Percentiles rank a stretch among this genome's conserved stretches.
phyloP scores from a whole-genome alignment of 306 rosid species.

The Cicer cuneatum region DNA sequence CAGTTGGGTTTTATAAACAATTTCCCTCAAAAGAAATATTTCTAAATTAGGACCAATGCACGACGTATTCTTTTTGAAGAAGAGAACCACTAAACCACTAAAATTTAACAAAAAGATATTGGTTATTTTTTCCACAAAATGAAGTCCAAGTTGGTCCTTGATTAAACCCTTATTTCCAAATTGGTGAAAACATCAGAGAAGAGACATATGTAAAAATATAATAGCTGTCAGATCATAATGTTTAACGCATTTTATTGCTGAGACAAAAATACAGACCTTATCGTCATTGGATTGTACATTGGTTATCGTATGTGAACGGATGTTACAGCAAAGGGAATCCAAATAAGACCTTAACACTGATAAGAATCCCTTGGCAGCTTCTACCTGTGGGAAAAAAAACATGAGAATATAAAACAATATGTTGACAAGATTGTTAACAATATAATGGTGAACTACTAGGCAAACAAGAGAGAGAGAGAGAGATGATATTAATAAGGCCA shows the following conservation, averaged over 20 bases:
- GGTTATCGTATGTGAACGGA: conserved; percentile 96
- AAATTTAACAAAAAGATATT: neutral
- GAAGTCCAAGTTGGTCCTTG: conserved; percentile 8
- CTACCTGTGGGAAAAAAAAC: conserved; percentile 56
- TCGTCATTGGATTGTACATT: conserved; percentile 97
- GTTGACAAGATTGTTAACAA: conserved; percentile 16
- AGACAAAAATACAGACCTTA: conserved; percentile 67
- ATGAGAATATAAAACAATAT: conserved; percentile 27
- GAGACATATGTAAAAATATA: neutral
- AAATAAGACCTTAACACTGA: conserved; percentile 75
- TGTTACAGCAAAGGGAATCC: conserved; percentile 89
- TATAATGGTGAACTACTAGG: conserved; percentile 9
- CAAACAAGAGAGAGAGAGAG: neutral
- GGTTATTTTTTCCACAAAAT: neutral
- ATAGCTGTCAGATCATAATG: conserved; percentile 25
- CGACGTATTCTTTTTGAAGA: neutral
- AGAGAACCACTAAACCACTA: neutral
- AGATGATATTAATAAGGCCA: conserved; percentile 30
- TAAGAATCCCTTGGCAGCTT: conserved; percentile 88
- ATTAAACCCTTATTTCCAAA: conserved; percentile 24
- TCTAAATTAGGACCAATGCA: neutral
- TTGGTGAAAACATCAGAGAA: neutral
- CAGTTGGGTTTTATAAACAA: neutral
- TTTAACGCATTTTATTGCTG: conserved; percentile 7
- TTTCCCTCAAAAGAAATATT: conserved; percentile 5